Conservation (phyloP, 768 basidiomycete genomes). For the Phylloporus arenicola region DNA sequence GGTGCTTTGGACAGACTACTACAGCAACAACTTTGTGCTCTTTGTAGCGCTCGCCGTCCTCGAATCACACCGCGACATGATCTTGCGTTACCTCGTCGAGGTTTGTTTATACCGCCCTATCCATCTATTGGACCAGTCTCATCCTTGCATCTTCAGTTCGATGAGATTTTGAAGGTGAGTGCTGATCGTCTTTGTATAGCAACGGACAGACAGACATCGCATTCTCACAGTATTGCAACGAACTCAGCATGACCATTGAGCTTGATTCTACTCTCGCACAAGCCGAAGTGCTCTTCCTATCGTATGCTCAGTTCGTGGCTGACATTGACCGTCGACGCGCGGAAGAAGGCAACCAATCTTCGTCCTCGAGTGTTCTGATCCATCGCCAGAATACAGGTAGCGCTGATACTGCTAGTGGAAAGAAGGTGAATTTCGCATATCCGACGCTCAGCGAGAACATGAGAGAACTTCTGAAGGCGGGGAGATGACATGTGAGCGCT, state of each 20-base stretch:
- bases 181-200: not conserved
- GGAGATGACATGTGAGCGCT: conserved; percentile 24
- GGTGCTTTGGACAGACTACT: conserved; percentile 87
- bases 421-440: conserved; percentile 32
- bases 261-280: conserved; percentile 93
- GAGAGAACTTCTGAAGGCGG: conserved; percentile 51
- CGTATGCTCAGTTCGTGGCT: conserved; percentile 81
- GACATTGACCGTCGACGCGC: conserved; percentile 80
- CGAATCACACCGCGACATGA: conserved; percentile 93
- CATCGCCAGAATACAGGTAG: conserved; percentile 26
- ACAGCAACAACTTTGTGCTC: conserved; percentile 81
- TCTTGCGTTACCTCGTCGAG: conserved; percentile 92
- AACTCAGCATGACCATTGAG: conserved; percentile 94
- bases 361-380: conserved; percentile 27
- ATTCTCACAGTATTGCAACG: conserved; percentile 73
- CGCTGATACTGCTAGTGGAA: conserved; percentile 5
- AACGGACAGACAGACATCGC: conserved; percentile 1
- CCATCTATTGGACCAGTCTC: not conserved
- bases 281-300: conserved; percentile 94
- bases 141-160: conserved; percentile 52
- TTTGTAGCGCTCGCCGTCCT: conserved; percentile 93
- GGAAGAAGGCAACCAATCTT: conserved; percentile 37
- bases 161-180: conserved; percentile 35
- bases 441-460: conserved; percentile 58
- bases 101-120: conserved; percentile 37